Percentiles rank a stretch among this genome's conserved stretches.
Evolutionary conservation across 495 filamentous ascomycete species (phyloP).

Genomic region (Aspergillus indologenus): DNA sequence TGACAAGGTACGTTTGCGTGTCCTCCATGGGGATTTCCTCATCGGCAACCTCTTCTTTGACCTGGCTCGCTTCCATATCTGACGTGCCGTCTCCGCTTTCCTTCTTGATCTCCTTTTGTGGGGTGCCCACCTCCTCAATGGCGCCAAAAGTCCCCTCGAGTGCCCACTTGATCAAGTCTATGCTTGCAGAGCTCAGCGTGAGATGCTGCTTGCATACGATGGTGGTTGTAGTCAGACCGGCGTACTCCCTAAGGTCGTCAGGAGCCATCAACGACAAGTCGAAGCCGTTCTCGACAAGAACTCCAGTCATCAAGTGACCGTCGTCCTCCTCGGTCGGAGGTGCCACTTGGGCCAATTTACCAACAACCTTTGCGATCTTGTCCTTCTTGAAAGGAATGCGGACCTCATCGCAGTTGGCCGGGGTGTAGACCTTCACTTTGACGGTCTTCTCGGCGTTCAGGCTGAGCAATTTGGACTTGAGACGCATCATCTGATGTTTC

Average conservation of each 20-base stretch:
- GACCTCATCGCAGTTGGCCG: constrained; percentile 92
- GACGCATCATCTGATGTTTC: constrained; percentile 94
- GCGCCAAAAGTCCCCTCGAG: constrained; percentile 90
- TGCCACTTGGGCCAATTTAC: constrained; percentile 78
- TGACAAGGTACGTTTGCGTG: constrained; percentile 66
- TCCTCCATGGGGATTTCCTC: constrained; percentile 47
- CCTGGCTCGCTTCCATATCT: constrained; percentile 36
- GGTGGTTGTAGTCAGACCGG: constrained; percentile 88
- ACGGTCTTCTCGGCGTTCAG: constrained; percentile 75
- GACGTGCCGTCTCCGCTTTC: constrained; percentile 15
- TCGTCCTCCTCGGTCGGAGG: constrained; percentile 55
- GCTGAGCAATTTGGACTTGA: constrained; percentile 91
- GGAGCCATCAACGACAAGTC: constrained; percentile 95
- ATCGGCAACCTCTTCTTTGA: constrained; percentile 46
- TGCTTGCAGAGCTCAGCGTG: constrained; percentile 78
- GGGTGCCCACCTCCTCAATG: constrained; percentile 61
- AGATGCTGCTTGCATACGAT: constrained; percentile 88
- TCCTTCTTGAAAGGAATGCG: constrained; percentile 93
- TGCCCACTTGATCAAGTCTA: constrained; percentile 90
- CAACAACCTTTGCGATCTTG: constrained; percentile 93
- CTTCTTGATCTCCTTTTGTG: constrained; percentile 36
- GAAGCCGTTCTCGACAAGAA: constrained; percentile 95
- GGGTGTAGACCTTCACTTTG: constrained; percentile 87
- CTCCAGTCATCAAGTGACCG: constrained; percentile 69
- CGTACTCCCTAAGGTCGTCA: constrained; percentile 92